Base-by-base conservation (phyloP, 164 flowering plant genomes). In the Santalum album region DNA sequence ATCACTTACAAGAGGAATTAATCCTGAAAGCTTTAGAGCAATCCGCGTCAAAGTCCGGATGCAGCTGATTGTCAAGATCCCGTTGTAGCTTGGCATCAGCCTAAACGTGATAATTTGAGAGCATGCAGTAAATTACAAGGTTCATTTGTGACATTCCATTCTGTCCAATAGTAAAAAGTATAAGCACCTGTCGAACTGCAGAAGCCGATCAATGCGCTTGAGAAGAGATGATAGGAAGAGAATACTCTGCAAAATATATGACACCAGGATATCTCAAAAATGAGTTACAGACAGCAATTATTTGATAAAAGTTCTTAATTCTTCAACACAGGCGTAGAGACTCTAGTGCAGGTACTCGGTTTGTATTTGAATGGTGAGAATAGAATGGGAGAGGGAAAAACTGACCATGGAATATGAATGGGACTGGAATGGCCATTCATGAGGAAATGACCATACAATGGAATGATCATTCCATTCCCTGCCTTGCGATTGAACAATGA, bases 81-180 rank as follows among this genome's bases (percentile, higher is more conserved):
- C 99, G 68, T 87, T 92, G 72, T 89, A 77, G 73, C 96, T 87
- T 34, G 97, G 99, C 91, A 92, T 89, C 71, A 92, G 60, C 76
- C 98, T 91, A 69, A 48, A 63, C 54, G 60, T 48, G 51, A 47
- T 55, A 58, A 62, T 47, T 43, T 23, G 59, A 12, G 34, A 11
- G 22, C 12, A 54, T 36, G 23, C n/a, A 55, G 24, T 40, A 19
- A 67, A 21, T 52, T 44, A 12, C 12, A 51, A 29, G 16, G 32
- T 3, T 21, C 23, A 29, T 47, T 29, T 12, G 6, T 53, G 16
- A 24, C 7, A 50, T 54, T 19, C 14, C 14, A 49, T 52, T 20
- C 1, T 38, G 61, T 56, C 35, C 40, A 54, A 53, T 35, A 16
- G 43, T 26, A 32, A 36, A 14, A 61, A 65, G 53, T 23, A 7